Conservation (phyloP, 2,329 filamentous ascomycete species). For the Chlorencoelia australis region DNA sequence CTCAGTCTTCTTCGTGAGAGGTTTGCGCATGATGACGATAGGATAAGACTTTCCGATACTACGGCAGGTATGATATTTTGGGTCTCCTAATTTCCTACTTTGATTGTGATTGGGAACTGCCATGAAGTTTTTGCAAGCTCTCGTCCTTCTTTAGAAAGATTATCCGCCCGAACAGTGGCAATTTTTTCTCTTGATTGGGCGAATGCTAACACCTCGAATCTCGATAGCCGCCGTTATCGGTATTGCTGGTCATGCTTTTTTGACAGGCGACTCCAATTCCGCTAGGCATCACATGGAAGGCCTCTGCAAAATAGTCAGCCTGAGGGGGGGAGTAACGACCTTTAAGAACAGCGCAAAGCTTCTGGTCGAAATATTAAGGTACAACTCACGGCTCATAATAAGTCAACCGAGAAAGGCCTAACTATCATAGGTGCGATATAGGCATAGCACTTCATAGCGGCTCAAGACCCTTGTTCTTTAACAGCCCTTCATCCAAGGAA, state of each 20-base stretch:
- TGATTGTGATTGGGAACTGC: too few relatives aligned
- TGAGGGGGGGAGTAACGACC: slow-evolving; percentile 28
- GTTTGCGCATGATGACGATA: slow-evolving; percentile 16
- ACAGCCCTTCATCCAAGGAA: slow-evolving; percentile 13
- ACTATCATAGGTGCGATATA: slow-evolving; percentile 17
- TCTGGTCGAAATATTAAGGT: slow-evolving; percentile 29
- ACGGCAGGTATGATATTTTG: too few relatives aligned
- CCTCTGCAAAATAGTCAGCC: slow-evolving; percentile 28
- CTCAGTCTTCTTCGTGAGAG: slow-evolving; percentile 27
- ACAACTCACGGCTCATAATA: background rate
- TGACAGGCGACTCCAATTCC: slow-evolving; percentile 22
- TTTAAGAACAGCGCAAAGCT: slow-evolving; percentile 29
- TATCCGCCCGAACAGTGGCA: too few relatives aligned
- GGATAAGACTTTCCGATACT: slow-evolving; percentile 23
- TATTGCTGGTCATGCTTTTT: slow-evolving; percentile 26
- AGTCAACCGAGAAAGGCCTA: slow-evolving; percentile 5
- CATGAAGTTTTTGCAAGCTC: too few relatives aligned
- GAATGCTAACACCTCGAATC: too few relatives aligned
- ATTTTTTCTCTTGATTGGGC: too few relatives aligned
- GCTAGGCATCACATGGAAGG: slow-evolving; percentile 29
- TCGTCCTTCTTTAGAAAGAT: too few relatives aligned
- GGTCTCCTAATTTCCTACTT: too few relatives aligned
- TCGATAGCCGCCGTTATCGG: slow-evolving; percentile 25
- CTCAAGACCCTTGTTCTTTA: slow-evolving; percentile 21
- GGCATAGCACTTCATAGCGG: slow-evolving; percentile 20